Percentiles rank a stretch among this genome's conserved stretches.
Conservation (phyloP, 495 filamentous ascomycete genomes). For the Lasiosphaeriaceae sp. region DNA sequence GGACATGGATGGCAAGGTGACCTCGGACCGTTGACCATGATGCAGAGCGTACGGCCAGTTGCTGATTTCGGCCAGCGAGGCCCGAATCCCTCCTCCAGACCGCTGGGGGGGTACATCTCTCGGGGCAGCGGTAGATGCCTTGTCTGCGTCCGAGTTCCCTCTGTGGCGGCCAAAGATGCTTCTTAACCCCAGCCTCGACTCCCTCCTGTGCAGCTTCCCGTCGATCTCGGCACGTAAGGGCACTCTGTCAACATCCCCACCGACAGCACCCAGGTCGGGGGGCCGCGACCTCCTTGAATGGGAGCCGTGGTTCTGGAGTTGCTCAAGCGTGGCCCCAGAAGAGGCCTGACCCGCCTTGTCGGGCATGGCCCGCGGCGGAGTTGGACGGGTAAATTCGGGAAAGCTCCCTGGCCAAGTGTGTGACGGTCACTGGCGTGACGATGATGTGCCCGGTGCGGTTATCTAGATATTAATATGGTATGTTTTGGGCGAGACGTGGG, state of each 20-base stretch:
- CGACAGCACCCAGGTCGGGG: constrained; percentile 12
- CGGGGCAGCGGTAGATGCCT: constrained; percentile 12
- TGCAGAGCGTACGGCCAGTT: constrained; percentile 39
- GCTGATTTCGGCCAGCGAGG: constrained; percentile 41
- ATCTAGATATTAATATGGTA: not conserved
- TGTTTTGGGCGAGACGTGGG: not conserved
- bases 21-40: constrained; percentile 35
- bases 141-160: constrained; percentile 20
- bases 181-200: constrained; percentile 48
- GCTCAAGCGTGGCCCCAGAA: constrained; percentile 19
- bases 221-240: constrained; percentile 23
- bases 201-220: constrained; percentile 33
- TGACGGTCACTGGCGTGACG: not conserved
- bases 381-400: constrained; percentile 11
- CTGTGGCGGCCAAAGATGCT: constrained; percentile 43
- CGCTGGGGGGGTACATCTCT: constrained; percentile 22
- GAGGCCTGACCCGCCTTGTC: constrained; percentile 16
- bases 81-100: constrained; percentile 31
- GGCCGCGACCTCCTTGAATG: constrained; percentile 21
- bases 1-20: constrained; percentile 25
- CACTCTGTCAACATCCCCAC: constrained; percentile 16
- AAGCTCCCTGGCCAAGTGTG: constrained; percentile 5
- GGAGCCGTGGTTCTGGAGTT: constrained; percentile 14
- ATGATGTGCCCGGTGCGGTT: not conserved
- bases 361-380: constrained; percentile 16